Base-by-base conservation (phyloP, 2,329 filamentous ascomycete species). In the Aureobasidium sp. region DNA sequence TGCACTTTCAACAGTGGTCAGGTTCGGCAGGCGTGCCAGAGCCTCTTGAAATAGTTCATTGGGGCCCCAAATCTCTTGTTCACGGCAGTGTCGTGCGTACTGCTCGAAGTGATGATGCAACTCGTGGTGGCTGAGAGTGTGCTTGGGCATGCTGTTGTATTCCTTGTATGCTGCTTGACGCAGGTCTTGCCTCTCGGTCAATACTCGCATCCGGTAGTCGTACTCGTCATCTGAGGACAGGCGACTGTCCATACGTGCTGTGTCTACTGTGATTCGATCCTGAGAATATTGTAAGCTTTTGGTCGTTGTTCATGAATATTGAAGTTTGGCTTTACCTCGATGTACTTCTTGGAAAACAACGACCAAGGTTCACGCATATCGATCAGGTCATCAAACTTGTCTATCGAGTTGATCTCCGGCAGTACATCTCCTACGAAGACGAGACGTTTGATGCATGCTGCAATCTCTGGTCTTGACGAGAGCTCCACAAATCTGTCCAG, bases 341-440 rank as follows among this genome's bases (percentile, higher is more conserved):
- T n/a, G 50, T 62, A 54, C n/a, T 44, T 41, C 25, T 62, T 61
- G 45, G 39, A 44, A 7, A 44, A 57, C 1, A 9, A 10, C 5
- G 53, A 44, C 53, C 59, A 62, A 29, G 59, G 59, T 14, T 53
- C 39, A 13, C 48, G 61, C 36, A 62, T 53, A 59, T 62, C 61
- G 50, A 60, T 61, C 29, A 54, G 48, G 21, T 63, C 21, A 41
- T 63, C 39, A 48, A 50, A 61, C 47, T 59, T 5, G 10, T 50
- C 62, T 60, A 68, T 13, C 13, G 16, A 45, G 6, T 51, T 48
- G 2, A 53, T 42, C 5, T 59, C 27, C 1, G 70, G 69, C 37
- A 70, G 30, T n/a, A 69, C 62, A 42, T 72, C 68, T 3, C 63
- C 62, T 50, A 65, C 67, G 53, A 69, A 66, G n/a, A 67, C 67